Conservation (phyloP, 768 basidiomycete species). For the Phaeotremella fagi region DNA sequence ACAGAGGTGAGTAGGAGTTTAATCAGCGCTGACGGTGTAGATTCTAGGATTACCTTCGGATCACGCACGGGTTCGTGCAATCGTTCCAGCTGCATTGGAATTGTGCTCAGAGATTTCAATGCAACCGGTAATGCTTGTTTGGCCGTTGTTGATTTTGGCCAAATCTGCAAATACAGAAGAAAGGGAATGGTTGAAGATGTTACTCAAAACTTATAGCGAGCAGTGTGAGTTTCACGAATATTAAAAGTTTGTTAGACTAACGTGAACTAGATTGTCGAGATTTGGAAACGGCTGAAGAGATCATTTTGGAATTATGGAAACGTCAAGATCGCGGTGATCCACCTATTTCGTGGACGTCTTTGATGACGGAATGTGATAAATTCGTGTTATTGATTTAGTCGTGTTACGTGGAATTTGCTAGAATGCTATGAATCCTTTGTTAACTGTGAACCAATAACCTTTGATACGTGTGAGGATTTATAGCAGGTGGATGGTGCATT, state of each 20-base stretch:
- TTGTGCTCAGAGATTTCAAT: slow-evolving; percentile 11
- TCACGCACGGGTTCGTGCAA: background rate
- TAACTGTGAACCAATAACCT: no score
- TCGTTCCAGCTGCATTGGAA: slow-evolving; percentile 9
- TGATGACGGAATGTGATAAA: background rate
- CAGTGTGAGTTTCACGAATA: background rate
- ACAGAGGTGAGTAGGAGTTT: background rate
- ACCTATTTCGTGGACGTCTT: background rate
- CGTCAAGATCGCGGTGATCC: background rate
- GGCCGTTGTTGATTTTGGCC: slow-evolving; percentile 9
- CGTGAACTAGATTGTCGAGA: background rate
- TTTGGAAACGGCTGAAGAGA: background rate
- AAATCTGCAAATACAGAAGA: background rate
- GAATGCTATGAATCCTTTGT: no score
- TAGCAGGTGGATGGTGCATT: no score
- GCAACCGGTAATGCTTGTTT: slow-evolving; percentile 9
- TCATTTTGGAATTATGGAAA: background rate
- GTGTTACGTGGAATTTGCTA: no score
- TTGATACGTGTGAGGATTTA: no score
- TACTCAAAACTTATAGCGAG: background rate
- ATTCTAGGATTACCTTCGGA: background rate
- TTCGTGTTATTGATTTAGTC: background rate
- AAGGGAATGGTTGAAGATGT: background rate
- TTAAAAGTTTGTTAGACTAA: no score
- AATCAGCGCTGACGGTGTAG: background rate